Evolutionary conservation across 2,329 filamentous ascomycete species (phyloP).

Genomic region (Fusarium incarnatum): DNA sequence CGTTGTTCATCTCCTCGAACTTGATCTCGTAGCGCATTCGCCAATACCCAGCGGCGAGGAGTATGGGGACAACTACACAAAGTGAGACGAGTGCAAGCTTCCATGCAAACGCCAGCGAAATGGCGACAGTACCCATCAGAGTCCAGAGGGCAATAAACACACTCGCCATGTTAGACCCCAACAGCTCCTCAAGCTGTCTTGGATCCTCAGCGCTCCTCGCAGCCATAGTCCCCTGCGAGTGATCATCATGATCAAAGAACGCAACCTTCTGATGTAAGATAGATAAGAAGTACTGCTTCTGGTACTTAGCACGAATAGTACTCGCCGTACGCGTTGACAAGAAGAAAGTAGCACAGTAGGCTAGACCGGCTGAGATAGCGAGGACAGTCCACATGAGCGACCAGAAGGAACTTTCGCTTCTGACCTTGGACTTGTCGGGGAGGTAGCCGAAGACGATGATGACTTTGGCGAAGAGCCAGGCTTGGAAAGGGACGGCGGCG

Average conservation of each 20-base stretch:
- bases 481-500: slow-evolving; percentile 62
- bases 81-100: slow-evolving; percentile 76
- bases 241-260: slow-evolving; percentile 70
- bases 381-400: slow-evolving; percentile 13
- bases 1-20: slow-evolving; percentile 64
- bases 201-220: slow-evolving; percentile 67
- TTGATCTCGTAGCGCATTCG: slow-evolving; percentile 68
- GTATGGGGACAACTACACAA: slow-evolving; percentile 68
- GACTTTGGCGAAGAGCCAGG: slow-evolving; percentile 66
- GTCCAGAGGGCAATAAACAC: slow-evolving; percentile 72
- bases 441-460: slow-evolving; percentile 58
- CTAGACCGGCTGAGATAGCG: background rate
- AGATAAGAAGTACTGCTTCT: slow-evolving; percentile 69
- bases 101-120: slow-evolving; percentile 80
- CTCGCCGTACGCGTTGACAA: background rate
- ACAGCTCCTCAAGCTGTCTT: slow-evolving; percentile 69
- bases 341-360: background rate
- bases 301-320: slow-evolving; percentile 59
- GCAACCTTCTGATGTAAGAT: slow-evolving; percentile 68
- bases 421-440: background rate
- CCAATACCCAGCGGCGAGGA: slow-evolving; percentile 60
- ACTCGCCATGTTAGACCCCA: slow-evolving; percentile 72
- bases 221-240: slow-evolving; percentile 70
- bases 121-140: slow-evolving; percentile 71
- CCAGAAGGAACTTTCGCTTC: background rate